Percentiles rank a stretch among this genome's conserved stretches.
Evolutionary conservation across 1,284 basidiomycete genomes (phyloP).

Genomic region (Cryptococcus sp.): DNA sequence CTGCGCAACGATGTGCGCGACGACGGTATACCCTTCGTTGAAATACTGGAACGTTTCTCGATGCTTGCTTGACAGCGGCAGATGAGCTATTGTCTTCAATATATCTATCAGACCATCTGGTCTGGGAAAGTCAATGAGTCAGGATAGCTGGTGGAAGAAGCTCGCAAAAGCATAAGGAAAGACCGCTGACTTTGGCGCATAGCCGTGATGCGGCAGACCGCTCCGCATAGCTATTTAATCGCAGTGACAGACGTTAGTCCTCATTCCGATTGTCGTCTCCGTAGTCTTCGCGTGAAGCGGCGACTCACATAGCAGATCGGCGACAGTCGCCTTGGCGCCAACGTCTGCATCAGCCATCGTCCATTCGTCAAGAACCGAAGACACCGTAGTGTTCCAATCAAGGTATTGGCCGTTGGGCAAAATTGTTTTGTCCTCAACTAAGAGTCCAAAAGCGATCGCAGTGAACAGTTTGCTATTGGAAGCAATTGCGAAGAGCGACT

Average conservation of each 20-base stretch:
- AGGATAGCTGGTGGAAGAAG: background rate
- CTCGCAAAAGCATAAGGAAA: background rate
- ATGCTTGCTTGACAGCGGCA: conserved; percentile 8
- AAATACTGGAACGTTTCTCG: conserved; percentile 25
- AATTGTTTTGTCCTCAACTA: conserved; percentile 47
- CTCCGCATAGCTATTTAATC: conserved; percentile 11
- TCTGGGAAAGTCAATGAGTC: background rate
- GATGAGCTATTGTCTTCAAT: conserved; percentile 1
- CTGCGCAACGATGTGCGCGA: conserved; percentile 8
- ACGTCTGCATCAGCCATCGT: conserved; percentile 18
- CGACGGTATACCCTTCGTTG: conserved; percentile 23
- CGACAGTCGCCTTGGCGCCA: conserved; percentile 9
- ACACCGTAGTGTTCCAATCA: conserved; percentile 46
- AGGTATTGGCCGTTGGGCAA: conserved; percentile 29
- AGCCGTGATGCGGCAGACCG: conserved; percentile 27
- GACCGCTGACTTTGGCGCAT: conserved; percentile 6
- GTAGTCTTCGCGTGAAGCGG: too few relatives aligned
- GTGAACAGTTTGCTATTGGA: conserved; percentile 56
- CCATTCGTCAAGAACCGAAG: conserved; percentile 22
- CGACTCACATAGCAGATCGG: conserved; percentile 26
- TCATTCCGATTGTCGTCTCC: too few relatives aligned
- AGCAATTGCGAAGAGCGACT: conserved; percentile 49
- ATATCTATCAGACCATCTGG: conserved; percentile 4
- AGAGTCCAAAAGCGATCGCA: conserved; percentile 46
- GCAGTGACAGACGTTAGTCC: too few relatives aligned